Conservation (phyloP, 176 grass and related monocot species). For the Oryza meridionalis region DNA sequence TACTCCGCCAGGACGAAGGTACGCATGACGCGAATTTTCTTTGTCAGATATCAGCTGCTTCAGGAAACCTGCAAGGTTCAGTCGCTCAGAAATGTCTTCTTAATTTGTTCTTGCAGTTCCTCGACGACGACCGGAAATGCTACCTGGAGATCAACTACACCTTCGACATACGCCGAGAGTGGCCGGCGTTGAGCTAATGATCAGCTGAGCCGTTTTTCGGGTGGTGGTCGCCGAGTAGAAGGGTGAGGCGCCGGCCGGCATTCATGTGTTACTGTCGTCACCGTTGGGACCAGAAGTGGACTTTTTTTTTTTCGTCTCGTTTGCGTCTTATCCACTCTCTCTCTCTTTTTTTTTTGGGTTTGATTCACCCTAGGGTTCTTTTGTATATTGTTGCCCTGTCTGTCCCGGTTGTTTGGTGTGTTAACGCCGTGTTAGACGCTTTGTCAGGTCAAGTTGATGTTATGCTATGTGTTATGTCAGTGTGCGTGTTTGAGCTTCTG, state of each 20-base stretch:
- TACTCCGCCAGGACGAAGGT: slow-evolving; percentile 97
- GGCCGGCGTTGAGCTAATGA: slow-evolving; percentile 48
- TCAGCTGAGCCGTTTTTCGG: slow-evolving; percentile 9
- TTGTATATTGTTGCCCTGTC: slow-evolving; percentile 29
- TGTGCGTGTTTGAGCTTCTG: slow-evolving; percentile 8
- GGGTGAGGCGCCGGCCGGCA: not conserved
- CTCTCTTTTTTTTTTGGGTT: not conserved
- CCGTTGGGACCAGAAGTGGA: slow-evolving; percentile 27
- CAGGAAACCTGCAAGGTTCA: not conserved
- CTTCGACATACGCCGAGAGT: slow-evolving; percentile 94
- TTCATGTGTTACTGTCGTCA: not conserved
- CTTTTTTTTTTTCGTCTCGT: not conserved
- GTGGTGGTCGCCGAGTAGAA: not conserved
- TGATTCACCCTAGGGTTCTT: slow-evolving; percentile 14
- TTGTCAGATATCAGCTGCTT: not conserved
- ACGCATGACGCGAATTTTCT: not conserved
- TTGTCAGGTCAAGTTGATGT: slow-evolving; percentile 4
- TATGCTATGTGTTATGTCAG: not conserved
- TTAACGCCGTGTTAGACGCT: slow-evolving; percentile 4
- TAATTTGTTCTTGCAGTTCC: slow-evolving; percentile 56
- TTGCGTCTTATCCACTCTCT: not conserved
- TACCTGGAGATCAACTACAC: slow-evolving; percentile 98
- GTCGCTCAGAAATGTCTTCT: not conserved
- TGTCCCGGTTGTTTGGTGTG: not conserved
- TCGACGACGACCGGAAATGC: slow-evolving; percentile 92